Conservation (phyloP, 75 land plant genomes). For the Pinus tabuliformis region DNA sequence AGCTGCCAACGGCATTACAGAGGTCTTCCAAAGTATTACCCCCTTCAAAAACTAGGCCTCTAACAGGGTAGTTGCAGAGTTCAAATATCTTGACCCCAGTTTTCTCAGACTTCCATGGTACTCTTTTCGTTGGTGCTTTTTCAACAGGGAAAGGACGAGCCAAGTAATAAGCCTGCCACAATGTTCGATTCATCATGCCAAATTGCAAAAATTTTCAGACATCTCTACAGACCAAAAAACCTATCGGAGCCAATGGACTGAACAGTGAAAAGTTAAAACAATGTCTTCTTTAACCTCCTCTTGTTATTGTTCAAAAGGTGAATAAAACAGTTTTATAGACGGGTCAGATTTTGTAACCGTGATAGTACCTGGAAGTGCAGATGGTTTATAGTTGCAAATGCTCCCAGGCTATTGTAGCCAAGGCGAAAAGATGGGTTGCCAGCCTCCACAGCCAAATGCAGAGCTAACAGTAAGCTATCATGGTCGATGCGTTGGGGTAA, state of each 20-base stretch:
- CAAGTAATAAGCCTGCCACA: constrained; percentile 79
- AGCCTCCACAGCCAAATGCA: constrained; percentile 80
- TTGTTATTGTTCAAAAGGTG: no score
- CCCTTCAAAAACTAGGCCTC: constrained; percentile 78
- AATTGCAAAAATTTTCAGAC: no score
- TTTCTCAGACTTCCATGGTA: constrained; percentile 14
- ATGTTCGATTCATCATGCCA: background rate
- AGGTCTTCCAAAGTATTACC: constrained; percentile 52
- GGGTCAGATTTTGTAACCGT: no score
- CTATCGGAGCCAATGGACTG: no score
- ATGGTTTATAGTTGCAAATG: constrained; percentile 98
- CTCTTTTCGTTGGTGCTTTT: constrained; percentile 53
- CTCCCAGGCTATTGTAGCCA: constrained; percentile 97
- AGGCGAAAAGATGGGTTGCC: constrained; percentile 73
- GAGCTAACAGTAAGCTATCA: constrained; percentile 78
- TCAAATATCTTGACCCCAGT: constrained; percentile 51
- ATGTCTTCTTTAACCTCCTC: no score
- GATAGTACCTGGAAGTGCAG: constrained; percentile 86
- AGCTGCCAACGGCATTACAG: constrained; percentile 40
- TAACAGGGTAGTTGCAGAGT: constrained; percentile 71
- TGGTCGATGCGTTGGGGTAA: constrained; percentile 80
- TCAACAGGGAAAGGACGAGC: constrained; percentile 82
- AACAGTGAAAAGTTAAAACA: no score
- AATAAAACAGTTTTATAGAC: no score
- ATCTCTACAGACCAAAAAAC: no score